Conservation (phyloP, 768 basidiomycete genomes). For the Sporobolomyces roseus region DNA sequence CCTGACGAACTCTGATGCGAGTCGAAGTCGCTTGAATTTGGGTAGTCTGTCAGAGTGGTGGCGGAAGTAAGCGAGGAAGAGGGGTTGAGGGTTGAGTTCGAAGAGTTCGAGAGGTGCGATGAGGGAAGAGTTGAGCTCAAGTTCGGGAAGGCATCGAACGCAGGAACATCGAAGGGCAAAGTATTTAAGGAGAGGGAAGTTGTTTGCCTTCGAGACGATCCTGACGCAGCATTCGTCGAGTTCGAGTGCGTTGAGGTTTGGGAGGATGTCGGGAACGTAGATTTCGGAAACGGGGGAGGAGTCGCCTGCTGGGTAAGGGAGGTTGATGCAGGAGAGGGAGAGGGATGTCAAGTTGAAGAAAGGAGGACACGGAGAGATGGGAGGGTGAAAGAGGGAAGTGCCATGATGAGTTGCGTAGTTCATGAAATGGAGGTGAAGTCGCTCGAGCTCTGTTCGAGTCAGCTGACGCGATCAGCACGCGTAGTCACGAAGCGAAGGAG, state of each 20-base stretch:
- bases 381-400: not conserved
- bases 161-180: slow-evolving; percentile 7
- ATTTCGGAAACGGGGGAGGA: slow-evolving; percentile 4
- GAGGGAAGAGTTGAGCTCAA: not conserved
- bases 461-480: not conserved
- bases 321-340: slow-evolving; percentile 1
- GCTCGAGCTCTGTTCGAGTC: not conserved
- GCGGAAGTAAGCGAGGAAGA: slow-evolving; percentile 7
- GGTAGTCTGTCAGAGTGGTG: not conserved
- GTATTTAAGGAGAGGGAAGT: not conserved
- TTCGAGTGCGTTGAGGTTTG: slow-evolving; percentile 9
- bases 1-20: not conserved
- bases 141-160: not conserved
- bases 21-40: not conserved
- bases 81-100: slow-evolving; percentile 11
- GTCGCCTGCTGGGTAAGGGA: not conserved
- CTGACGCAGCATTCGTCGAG: slow-evolving; percentile 19
- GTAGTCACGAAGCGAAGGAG: not conserved
- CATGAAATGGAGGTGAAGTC: slow-evolving; percentile 6
- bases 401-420: not conserved
- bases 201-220: not conserved
- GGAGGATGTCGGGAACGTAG: slow-evolving; percentile 1
- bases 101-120: slow-evolving; percentile 1
- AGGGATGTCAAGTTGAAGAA: slow-evolving; percentile 5
- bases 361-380: not conserved